A percentile compares a stretch with the other conserved stretches of the same genome.
Evolutionary conservation across 306 rosid genomes (phyloP).

Genomic region (Prunus davidiana): DNA sequence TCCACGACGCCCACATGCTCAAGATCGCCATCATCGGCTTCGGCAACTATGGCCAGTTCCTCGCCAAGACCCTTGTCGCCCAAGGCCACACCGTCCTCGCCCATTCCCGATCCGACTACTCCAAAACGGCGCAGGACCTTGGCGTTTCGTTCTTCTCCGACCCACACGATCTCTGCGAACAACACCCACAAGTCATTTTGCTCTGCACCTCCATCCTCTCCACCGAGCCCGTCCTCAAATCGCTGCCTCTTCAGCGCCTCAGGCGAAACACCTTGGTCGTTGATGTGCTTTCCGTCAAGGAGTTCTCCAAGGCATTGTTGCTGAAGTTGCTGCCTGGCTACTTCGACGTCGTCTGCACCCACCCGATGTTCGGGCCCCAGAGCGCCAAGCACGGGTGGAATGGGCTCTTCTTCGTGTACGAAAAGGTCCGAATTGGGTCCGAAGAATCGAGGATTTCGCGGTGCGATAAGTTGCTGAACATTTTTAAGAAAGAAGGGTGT

Average conservation of each 20-base stretch:
- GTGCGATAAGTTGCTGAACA: constrained; percentile 49
- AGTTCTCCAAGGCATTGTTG: constrained; percentile 55
- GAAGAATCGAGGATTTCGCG: constrained; percentile 44
- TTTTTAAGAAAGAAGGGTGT: constrained; percentile 72
- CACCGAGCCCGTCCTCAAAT: constrained; percentile 42
- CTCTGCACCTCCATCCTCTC: constrained; percentile 75
- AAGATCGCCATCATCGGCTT: constrained; percentile 69
- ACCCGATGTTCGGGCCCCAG: constrained; percentile 91
- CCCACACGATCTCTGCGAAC: constrained; percentile 74
- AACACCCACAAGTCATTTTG: constrained; percentile 72
- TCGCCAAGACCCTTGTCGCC: constrained; percentile 51
- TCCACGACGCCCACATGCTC: constrained; percentile 40
- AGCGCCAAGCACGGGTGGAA: constrained; percentile 51
- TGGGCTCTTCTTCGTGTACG: constrained; percentile 51
- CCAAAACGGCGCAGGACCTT: constrained; percentile 36
- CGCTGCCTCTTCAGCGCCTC: constrained; percentile 64
- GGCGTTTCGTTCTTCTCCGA: constrained; percentile 56
- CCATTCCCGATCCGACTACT: constrained; percentile 63
- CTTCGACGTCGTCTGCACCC: constrained; percentile 67
- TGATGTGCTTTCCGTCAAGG: constrained; percentile 83
- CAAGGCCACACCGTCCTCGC: constrained; percentile 80
- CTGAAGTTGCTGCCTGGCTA: constrained; percentile 40
- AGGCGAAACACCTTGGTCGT: constrained; percentile 68
- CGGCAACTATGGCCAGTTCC: constrained; percentile 83
- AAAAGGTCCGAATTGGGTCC: constrained; percentile 59